Evolutionary conservation across 2,329 filamentous ascomycete genomes (phyloP).

Genomic region (Penicillium frequentans): DNA sequence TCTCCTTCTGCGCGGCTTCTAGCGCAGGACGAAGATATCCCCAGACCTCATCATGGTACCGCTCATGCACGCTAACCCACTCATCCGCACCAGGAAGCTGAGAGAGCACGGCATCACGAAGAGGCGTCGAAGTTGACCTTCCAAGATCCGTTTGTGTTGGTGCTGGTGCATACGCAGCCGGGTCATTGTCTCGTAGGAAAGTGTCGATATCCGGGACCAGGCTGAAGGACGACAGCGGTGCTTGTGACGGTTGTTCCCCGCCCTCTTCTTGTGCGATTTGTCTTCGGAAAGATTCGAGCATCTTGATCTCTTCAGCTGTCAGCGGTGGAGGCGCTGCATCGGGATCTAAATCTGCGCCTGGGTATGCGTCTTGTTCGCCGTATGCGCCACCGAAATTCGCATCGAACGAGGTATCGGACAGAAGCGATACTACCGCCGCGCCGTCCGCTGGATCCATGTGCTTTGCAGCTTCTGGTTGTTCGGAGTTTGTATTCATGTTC

Average conservation of each 20-base stretch:
- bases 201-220: slow-evolving; percentile 36
- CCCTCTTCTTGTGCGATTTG: slow-evolving; percentile 4
- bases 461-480: neutral
- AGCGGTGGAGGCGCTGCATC: slow-evolving; percentile 18
- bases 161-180: neutral
- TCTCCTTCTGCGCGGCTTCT: slow-evolving; percentile 56
- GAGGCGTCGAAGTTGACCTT: slow-evolving; percentile 5
- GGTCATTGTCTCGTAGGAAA: slow-evolving; percentile 27
- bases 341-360: slow-evolving; percentile 18
- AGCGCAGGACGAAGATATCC: slow-evolving; percentile 61
- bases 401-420: slow-evolving; percentile 35
- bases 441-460: slow-evolving; percentile 36
- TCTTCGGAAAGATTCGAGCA: slow-evolving; percentile 34
- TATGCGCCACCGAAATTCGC: slow-evolving; percentile 10
- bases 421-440: slow-evolving; percentile 41
- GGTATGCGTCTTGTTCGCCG: neutral
- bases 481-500: neutral
- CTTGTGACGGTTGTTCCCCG: neutral
- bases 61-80: slow-evolving; percentile 37
- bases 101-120: slow-evolving; percentile 31
- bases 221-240: slow-evolving; percentile 28
- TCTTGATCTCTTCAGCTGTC: slow-evolving; percentile 26
- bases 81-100: slow-evolving; percentile 33
- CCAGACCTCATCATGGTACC: slow-evolving; percentile 64
- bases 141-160: slow-evolving; percentile 1